Evolutionary conservation across 805 yeast species (phyloP), one percentile per base, ranked within the genome.

Genomic region (Metschnikowia hibisci): DNA sequence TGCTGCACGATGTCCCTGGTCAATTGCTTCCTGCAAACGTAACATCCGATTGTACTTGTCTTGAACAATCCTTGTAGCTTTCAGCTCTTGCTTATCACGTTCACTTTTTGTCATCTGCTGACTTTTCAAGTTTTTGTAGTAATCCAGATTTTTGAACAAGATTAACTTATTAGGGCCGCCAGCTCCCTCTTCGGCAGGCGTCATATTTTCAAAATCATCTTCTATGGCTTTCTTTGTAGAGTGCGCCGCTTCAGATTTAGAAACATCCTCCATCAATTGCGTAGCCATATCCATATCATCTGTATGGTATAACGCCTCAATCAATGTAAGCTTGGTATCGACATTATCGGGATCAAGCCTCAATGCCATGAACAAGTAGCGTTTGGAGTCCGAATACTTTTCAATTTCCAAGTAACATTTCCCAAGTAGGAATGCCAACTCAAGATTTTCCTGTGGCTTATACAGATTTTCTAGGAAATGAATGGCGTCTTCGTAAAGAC

Each of bases 361-460:
- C 15, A 84, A 59, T 2, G 85, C 74, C 11, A 75, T 64, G 36
- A 67, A 66, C 56, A 79, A 84, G 2, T 81, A 80, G 25, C 67
- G 69, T 51, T 75, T 78, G 0, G 96, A 95, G 39, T 76, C 75
- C 20, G 66, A 71, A 52, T 77, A 86, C 42, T 84, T 82, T 15
- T 83, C 89, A 0, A 81, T 71, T 56, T 86, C 93, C 50, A 82
- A 72, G 46, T 77, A 79, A 63, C 97, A 90, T 55, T 78, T 82
- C 4, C 88, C 96, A 46, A 89, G 69, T 2, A 86, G 76, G 22
- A 69, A 61, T 2, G 77, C 69, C 48, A 82, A 61, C 11, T 82
- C 85, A 1, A 72, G 55, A 6, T 74, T 75, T 13, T 48, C 57
- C 36, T 69, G 69, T 43, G 69, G 32, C 16, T 33, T 39, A 34